Conservation (phyloP, 495 filamentous ascomycete genomes). For the Talaromyces trachyspermus region DNA sequence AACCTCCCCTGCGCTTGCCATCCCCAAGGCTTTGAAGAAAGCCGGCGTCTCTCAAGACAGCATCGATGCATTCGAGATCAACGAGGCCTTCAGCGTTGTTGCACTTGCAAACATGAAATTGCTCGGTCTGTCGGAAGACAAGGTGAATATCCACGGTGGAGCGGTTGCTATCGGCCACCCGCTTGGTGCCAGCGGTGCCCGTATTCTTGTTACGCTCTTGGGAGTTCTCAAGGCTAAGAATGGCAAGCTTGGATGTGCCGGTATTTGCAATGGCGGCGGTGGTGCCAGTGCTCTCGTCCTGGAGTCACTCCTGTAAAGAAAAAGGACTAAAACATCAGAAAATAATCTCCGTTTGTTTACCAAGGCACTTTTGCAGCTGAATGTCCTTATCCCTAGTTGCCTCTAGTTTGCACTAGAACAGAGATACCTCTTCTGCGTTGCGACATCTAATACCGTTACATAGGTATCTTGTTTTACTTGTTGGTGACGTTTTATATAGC, state of each 20-base stretch:
- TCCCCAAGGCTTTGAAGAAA: conserved; percentile 93
- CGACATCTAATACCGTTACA: too few species aligned
- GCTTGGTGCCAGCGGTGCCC: conserved; percentile 84
- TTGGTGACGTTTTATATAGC: too few species aligned
- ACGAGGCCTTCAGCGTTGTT: conserved; percentile 97
- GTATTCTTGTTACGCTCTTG: conserved; percentile 85
- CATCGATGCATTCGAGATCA: conserved; percentile 95
- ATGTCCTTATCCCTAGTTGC: not conserved
- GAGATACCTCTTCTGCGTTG: too few species aligned
- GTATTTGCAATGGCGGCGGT: conserved; percentile 97
- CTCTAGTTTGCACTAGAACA: too few species aligned
- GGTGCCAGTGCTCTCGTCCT: conserved; percentile 88
- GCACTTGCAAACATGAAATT: conserved; percentile 93
- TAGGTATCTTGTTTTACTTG: too few species aligned
- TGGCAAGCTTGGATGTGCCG: conserved; percentile 86
- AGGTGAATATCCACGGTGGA: conserved; percentile 93
- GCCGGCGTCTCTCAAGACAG: conserved; percentile 66
- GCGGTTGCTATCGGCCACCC: conserved; percentile 95
- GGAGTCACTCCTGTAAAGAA: conserved; percentile 46
- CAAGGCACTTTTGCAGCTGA: not conserved
- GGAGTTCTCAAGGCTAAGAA: conserved; percentile 84
- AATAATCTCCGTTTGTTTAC: not conserved
- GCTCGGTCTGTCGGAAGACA: conserved; percentile 66
- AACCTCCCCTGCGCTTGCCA: conserved; percentile 86
- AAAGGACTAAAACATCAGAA: not conserved